These are phyloP conservation scores for Thozetella sp. DNA, from an alignment of 495 filamentous ascomycete genomes.

Conservation along the genomic window DNA sequence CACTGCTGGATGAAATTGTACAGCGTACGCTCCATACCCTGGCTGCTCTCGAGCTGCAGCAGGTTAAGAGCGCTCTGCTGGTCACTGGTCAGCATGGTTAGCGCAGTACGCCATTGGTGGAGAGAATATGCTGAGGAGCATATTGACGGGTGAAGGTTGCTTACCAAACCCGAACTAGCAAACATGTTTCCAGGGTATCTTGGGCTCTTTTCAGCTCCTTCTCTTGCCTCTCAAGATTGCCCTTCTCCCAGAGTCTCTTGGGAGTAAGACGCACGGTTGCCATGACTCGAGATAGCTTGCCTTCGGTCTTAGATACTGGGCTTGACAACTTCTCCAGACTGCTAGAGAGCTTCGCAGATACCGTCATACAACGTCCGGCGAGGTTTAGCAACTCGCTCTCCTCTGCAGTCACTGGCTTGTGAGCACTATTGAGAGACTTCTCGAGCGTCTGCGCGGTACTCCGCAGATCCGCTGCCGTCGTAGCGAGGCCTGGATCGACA, in stretches of 20 bases:
- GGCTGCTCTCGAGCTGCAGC: too few relatives aligned
- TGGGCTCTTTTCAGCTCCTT: slow-evolving; percentile 4
- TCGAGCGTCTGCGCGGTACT: background rate
- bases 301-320: background rate
- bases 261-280: background rate
- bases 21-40: too few relatives aligned
- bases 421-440: slow-evolving; percentile 7
- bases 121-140: background rate
- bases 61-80: too few relatives aligned
- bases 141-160: background rate
- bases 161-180: slow-evolving; percentile 13
- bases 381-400: slow-evolving; percentile 4
- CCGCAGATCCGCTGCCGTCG: background rate
- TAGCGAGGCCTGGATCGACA: slow-evolving; percentile 5
- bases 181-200: slow-evolving; percentile 3
- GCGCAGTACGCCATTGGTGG: background rate
- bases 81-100: too few relatives aligned
- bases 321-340: slow-evolving; percentile 3
- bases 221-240: slow-evolving; percentile 2
- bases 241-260: background rate
- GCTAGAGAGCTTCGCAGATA: background rate
- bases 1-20: too few relatives aligned
- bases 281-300: background rate
- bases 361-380: background rate
- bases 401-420: slow-evolving; percentile 6